phyloP scores from a whole-genome alignment of 495 filamentous ascomycete species.

The Amniculicola lignicola region DNA sequence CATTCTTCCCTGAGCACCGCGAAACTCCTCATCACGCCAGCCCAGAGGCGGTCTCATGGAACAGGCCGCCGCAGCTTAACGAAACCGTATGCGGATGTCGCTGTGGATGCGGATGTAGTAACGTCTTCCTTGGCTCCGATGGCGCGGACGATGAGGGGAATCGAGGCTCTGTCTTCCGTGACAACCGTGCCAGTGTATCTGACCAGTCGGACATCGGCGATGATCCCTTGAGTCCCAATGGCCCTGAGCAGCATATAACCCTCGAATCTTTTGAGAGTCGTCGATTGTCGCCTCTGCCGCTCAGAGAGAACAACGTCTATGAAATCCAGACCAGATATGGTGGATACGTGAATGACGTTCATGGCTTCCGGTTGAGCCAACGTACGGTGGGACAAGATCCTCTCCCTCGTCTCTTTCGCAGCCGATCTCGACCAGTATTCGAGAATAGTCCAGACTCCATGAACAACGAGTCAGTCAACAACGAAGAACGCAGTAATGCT shows the following conservation, averaged over 20 bases:
- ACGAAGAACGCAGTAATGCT: conserved; percentile 11
- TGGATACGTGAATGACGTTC: not conserved
- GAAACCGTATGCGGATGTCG: conserved; percentile 19
- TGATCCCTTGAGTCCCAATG: not conserved
- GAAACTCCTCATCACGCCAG: conserved; percentile 1
- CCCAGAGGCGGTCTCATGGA: not conserved
- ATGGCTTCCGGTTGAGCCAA: conserved; percentile 4
- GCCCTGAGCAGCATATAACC: not conserved
- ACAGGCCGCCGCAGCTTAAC: conserved; percentile 29
- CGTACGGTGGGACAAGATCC: not conserved
- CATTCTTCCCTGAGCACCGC: not conserved
- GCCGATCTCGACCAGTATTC: not conserved
- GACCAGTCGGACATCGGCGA: no score
- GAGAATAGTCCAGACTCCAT: conserved; percentile 6
- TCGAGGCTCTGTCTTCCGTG: conserved; percentile 3
- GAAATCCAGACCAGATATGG: conserved; percentile 10
- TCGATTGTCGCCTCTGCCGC: not conserved
- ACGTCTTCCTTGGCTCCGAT: not conserved
- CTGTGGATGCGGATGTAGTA: conserved; percentile 17
- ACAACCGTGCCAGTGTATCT: no score
- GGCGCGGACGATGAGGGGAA: conserved; percentile 22
- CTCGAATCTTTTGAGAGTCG: not conserved
- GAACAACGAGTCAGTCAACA: conserved; percentile 11
- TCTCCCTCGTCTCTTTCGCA: not conserved
- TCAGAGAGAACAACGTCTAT: no score